phyloP scores from a whole-genome alignment of 768 basidiomycete genomes.

The Ramaria rubella region DNA sequence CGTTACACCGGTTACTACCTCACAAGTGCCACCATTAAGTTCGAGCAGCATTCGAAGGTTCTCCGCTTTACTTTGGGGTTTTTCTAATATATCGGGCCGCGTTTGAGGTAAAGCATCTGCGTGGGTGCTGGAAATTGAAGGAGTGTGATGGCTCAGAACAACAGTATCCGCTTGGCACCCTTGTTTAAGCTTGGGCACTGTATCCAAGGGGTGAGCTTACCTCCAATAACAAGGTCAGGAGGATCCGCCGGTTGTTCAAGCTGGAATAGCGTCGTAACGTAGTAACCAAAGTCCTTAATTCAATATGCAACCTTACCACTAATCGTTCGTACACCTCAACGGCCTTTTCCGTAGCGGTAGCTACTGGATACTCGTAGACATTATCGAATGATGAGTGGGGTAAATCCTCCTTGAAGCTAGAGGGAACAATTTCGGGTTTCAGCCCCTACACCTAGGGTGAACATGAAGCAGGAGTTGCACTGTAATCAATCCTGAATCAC shows the following conservation, averaged over 20 bases:
- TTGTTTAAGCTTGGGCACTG: neutral
- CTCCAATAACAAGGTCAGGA: constrained; percentile 75
- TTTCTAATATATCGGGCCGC: constrained; percentile 80
- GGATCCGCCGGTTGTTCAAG: constrained; percentile 52
- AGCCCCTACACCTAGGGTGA: constrained; percentile 41
- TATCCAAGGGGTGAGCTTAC: constrained; percentile 28
- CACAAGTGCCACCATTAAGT: constrained; percentile 78
- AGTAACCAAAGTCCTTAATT: neutral
- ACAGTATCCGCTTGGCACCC: constrained; percentile 77
- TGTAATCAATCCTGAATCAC: constrained; percentile 31
- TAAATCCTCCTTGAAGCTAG: constrained; percentile 77
- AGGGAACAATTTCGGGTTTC: constrained; percentile 63
- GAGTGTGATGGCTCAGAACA: constrained; percentile 73
- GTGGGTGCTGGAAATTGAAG: constrained; percentile 49
- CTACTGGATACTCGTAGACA: constrained; percentile 66
- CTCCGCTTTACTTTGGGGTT: constrained; percentile 72
- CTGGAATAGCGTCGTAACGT: constrained; percentile 25
- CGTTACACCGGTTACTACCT: constrained; percentile 88
- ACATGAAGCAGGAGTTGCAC: neutral
- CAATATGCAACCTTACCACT: constrained; percentile 40
- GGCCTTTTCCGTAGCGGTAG: constrained; percentile 73
- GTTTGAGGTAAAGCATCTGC: constrained; percentile 46
- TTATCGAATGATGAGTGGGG: constrained; percentile 59
- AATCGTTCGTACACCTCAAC: constrained; percentile 83
- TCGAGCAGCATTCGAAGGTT: constrained; percentile 84